These are phyloP conservation scores for Gaertneriomyces sp. DNA, from an alignment of 192 early-diverging fungal genomes.

Conservation along the genomic window DNA sequence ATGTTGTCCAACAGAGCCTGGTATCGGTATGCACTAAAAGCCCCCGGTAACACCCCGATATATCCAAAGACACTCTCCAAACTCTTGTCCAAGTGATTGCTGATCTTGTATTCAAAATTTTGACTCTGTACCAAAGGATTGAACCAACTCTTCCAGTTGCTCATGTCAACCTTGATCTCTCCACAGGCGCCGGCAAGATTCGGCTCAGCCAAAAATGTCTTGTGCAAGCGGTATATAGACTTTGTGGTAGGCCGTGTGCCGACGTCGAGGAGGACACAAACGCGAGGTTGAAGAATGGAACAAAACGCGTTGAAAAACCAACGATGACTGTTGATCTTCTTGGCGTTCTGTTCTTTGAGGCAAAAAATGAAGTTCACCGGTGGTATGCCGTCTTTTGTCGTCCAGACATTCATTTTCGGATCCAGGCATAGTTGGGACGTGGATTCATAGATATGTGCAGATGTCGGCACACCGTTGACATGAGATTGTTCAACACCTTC, in stretches of 20 bases:
- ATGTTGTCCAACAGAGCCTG: slow-evolving; percentile 49
- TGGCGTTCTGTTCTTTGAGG: slow-evolving; percentile 80
- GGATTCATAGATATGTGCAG: slow-evolving; percentile 68
- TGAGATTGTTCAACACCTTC: slow-evolving; percentile 38
- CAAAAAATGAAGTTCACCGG: slow-evolving; percentile 74
- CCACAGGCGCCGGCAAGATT: slow-evolving; percentile 72
- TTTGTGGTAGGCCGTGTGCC: slow-evolving; percentile 60
- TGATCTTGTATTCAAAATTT: slow-evolving; percentile 88
- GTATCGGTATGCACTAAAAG: slow-evolving; percentile 79
- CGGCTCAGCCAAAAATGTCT: slow-evolving; percentile 64
- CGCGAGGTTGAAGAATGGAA: slow-evolving; percentile 54
- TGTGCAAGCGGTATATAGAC: slow-evolving; percentile 70
- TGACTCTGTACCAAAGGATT: slow-evolving; percentile 76
- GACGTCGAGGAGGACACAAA: slow-evolving; percentile 54
- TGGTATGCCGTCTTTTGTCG: slow-evolving; percentile 50
- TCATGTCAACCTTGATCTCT: slow-evolving; percentile 64
- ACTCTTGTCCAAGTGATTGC: slow-evolving; percentile 39
- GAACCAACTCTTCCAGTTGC: slow-evolving; percentile 48
- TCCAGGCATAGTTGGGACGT: slow-evolving; percentile 74
- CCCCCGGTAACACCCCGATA: slow-evolving; percentile 89
- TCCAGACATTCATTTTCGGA: slow-evolving; percentile 61
- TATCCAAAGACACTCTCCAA: slow-evolving; percentile 89
- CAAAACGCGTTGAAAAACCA: slow-evolving; percentile 73
- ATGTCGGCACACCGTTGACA: slow-evolving; percentile 64
- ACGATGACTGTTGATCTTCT: slow-evolving; percentile 66